Evolutionary conservation across 805 yeast species (phyloP), one percentile per base, ranked within the genome.

Genomic region (Lachancea cidri): DNA sequence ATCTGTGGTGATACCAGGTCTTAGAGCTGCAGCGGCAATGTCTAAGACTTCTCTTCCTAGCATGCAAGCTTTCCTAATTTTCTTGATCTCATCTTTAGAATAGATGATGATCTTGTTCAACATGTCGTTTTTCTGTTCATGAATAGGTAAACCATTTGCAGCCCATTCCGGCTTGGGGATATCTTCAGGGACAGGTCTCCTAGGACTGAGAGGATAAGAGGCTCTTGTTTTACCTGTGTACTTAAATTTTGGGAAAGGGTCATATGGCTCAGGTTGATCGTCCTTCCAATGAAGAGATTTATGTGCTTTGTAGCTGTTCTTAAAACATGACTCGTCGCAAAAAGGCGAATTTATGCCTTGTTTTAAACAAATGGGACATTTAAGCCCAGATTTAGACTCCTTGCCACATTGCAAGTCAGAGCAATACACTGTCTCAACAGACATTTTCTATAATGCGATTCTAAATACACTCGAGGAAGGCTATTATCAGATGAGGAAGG

Each of bases 1-100:
- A 60, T 93, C 98, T 19, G 98, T 89, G 38, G 97, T 91, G 44
- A 87, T 68, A 34, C 98, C 98, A 0, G 95, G 95, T 48, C 70
- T 76, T 31, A 87, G 71, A 19, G 84, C 82, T 2, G 86, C 82
- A 5, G 91, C 98, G 6, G 93, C 95, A 8, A 74, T 69, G 64
- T 93, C 98, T 46, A 89, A 66, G n/a, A 93, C 79, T 60, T 89
- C 96, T 60, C 98, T 76, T 14, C 89, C 93, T 13, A 81, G 65
- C 41, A 71, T 71, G 45, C 84, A 81, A n/a, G 83, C 93, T 48
- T 76, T 75, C 52, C 91, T 79, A 65, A 89, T 79, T 51, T 75
- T 80, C 47, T 72, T 81, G 53, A 87, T 76, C 46, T 85, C 88
- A 25, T 80, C 83, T n/a, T 73, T 79, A 20, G 70, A 67, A 53